Base-by-base conservation (phyloP, 345 rosid genomes). In the Arabidopsis thaliana region DNA sequence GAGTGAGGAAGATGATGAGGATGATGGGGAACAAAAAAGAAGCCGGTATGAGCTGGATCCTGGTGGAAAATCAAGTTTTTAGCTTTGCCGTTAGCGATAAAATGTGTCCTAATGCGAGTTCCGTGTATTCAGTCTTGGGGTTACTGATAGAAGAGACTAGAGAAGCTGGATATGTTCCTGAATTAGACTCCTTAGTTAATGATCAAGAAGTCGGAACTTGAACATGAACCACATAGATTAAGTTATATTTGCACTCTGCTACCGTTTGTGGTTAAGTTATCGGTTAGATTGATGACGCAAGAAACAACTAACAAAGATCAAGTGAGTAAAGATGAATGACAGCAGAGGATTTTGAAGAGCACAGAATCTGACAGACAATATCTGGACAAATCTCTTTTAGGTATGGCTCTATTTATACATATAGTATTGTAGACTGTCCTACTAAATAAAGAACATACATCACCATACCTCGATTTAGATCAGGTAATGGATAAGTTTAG, bases 31-130 rank as follows among this genome's bases (percentile, higher is more conserved):
- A 73, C 72, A 88, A 83, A 72, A 94, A 94, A 80, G 97, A 90
- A 81, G 82, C 84, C 2, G 98, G 97, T 58, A 86, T 84, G 81
- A 95, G 97, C 75, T 90, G 99, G 97, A 89, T 89, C 24, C 87
- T 85, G 76, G 73, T 91, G 32, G 82, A 83, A 65, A 84, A 88
- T 68, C 85, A 84, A 65, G 87, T 87, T 53, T 75, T 72, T 71
- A 82, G 91, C 73, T 87, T 91, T 50, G 85, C 89, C 25, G 94
- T 81, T 48, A 81, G 78, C 36, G 90, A 85, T 56, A 86, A 83
- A 81, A 65, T 50, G 38, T 85, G 84, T 36, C 82, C 82, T 57
- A 70, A 64, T 34, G 75, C 73, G 25, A 80, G 68, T 57, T 74
- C 69, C 11, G 87, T 82, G 9, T 78, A 87, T 75, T 83, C 75